These are phyloP conservation scores for Mallotus repandus DNA, from an alignment of 441 rosid genomes.

Conservation along the genomic window DNA sequence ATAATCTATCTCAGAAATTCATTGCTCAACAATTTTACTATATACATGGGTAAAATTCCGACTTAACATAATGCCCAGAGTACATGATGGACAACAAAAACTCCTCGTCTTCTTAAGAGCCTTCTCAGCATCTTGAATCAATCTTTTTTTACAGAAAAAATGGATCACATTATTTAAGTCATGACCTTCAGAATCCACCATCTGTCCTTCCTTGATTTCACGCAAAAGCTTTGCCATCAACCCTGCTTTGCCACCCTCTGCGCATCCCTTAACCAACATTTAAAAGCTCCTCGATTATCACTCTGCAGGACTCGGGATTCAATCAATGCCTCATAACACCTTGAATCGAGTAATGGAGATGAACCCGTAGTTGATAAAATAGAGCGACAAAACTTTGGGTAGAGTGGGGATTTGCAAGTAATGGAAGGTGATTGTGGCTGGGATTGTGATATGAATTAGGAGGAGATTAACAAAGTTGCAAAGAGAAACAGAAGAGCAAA, in stretches of 20 bases:
- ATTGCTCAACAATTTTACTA: neutral
- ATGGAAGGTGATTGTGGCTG: conserved; percentile 2
- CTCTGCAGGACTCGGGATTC: conserved; percentile 54
- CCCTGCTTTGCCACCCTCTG: conserved; percentile 55
- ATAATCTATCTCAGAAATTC: neutral
- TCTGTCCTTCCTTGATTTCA: conserved; percentile 81
- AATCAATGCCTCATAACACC: conserved; percentile 70
- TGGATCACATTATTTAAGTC: conserved; percentile 90
- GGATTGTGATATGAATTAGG: conserved; percentile 13
- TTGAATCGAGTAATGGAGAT: conserved; percentile 45
- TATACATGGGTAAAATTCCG: conserved; percentile 16
- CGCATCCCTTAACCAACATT: conserved; percentile 62
- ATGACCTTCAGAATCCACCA: conserved; percentile 63
- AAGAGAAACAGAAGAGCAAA: conserved; percentile 16
- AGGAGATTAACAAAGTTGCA: conserved; percentile 29
- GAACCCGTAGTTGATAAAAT: too few relatives aligned
- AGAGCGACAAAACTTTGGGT: too few relatives aligned
- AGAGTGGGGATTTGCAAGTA: too few relatives aligned
- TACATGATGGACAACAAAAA: neutral
- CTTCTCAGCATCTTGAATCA: conserved; percentile 92
- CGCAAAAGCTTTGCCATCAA: conserved; percentile 74
- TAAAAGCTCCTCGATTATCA: conserved; percentile 78
- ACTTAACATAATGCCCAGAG: too few relatives aligned
- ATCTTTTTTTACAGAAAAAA: conserved; percentile 84
- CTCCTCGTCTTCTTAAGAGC: conserved; percentile 62